Conservation (phyloP, 345 rosid genomes). For the Lepidium africanum region DNA sequence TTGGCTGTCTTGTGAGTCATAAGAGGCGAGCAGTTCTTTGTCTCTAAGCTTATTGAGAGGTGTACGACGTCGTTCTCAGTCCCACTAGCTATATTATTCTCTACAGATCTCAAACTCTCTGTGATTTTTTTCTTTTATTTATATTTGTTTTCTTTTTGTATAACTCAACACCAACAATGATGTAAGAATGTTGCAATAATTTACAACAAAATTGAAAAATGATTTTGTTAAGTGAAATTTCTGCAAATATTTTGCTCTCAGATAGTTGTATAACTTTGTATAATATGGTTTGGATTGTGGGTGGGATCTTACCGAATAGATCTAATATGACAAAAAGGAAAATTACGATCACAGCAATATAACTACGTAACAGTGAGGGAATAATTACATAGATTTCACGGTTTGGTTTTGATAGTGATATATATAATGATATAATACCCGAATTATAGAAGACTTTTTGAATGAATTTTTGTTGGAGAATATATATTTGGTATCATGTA, state of each 20-base stretch:
- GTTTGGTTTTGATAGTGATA: neutral
- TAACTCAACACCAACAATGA: neutral
- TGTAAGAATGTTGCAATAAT: neutral
- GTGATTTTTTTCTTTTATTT: neutral
- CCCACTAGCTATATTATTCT: neutral
- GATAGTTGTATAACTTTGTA: too few species aligned
- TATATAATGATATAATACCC: neutral
- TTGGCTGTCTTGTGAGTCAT: slow-evolving; percentile 19
- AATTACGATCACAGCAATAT: too few species aligned
- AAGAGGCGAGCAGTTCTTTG: slow-evolving; percentile 25
- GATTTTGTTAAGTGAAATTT: too few species aligned
- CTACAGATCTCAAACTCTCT: slow-evolving; percentile 1
- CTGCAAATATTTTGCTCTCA: too few species aligned
- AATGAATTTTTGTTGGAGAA: too few species aligned
- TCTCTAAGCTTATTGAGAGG: slow-evolving; percentile 7
- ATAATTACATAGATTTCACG: neutral
- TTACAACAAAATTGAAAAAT: neutral
- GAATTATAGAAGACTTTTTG: too few species aligned
- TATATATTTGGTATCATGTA: too few species aligned
- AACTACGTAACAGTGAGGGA: too few species aligned
- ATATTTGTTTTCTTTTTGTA: neutral
- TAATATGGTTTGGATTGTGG: too few species aligned
- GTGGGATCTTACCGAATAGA: too few species aligned
- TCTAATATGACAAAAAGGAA: too few species aligned
- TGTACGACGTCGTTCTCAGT: slow-evolving; percentile 21